Base-by-base conservation (phyloP, 2,329 filamentous ascomycete genomes). In the Epichloe hybrida region DNA sequence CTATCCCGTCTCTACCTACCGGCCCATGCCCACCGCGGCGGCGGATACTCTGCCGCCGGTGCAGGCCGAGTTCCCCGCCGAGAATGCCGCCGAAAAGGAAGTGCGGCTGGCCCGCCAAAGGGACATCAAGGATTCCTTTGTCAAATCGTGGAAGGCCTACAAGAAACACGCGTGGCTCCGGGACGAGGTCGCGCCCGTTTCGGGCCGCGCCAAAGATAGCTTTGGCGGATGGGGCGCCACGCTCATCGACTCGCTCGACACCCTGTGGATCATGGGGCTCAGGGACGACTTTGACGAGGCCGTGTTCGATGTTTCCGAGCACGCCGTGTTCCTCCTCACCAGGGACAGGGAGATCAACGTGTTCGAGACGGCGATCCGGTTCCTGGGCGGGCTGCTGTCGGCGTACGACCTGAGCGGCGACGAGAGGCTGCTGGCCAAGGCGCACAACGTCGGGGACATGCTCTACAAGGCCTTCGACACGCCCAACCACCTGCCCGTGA, bases 231-330 rank as follows among this genome's bases (percentile, higher is more conserved):
- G 76, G 71, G 77, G 70, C 0, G 79, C 78, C 3, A 81, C 79
- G 0, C 61, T 83, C 47, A 72, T 83, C 23, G 80, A 84, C 58
- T 66, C 72, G 0, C 68, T 83, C 48, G 79, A 83, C 53, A 80
- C 79, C 0, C 70, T 83, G 2, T 76, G 73, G 69, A 81, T 84
- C 44, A 80, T 83, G 78, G 78, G 65, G 6, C 62, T 82, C 41
- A 64, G 70, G 35, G 66, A 73, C 1, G 80, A 83, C 35, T 82
- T 83, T 55, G 64, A 72, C 47, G 62, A 72, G 20, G 78, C 79
- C 4, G 71, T 75, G 2, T 64, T 66, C 17, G 76, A 73, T 2
- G 69, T 75, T 2, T 64, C 63, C 23, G 61, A 63, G 17, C 69
- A 69, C 11, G 54, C 80, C 42, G 72, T 77, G 55, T 81, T 77